Base-by-base conservation (phyloP, 2,329 filamentous ascomycete genomes). In the Chrysosporium queenslandicum region DNA sequence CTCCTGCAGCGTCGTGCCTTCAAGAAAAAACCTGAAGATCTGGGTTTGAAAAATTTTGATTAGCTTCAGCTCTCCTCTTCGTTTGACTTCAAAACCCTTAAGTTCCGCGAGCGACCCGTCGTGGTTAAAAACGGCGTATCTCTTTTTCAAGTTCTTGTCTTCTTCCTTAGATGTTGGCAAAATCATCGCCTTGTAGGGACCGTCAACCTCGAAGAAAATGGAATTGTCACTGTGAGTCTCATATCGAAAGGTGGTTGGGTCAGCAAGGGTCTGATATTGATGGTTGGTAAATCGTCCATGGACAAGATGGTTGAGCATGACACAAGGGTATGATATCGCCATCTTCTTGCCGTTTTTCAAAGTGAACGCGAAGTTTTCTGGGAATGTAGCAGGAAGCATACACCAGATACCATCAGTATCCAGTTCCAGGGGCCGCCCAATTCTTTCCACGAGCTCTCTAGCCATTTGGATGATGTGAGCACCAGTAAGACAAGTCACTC, bases 351-450 rank as follows among this genome's bases (percentile, higher is more conserved):
- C 92, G 61, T 90, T 94, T 69, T 91, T 94, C 60, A 96, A 72
- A 63, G 86, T 94, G 75, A 98, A 97, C 0, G 82, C 77, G 63
- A 96, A 96, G 68, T 98, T 96, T 64, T 98, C 92, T 0, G 92
- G 92, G 61, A 98, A 98, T 0, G 87, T 92, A 0, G 87, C 91
- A 0, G 92, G 92, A 61, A 98, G 77, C 79, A 98, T 98, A 71
- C 92, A 98, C 94, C 92, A 98, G 63, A 98, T 98, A 79, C 94
- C 92, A 65, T 98, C 92, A 2, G 92, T 98, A 68, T 98, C 92
- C 46, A 98, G 76, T 67, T 98, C 92, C 49, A 98, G 76, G 0
- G 92, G 92, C 53, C 92, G 80, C 21, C 92, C 92, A 34, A 98
- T 86, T 6, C 92, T 81, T 66, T 98, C 92, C 3, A 98, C 91